Evolutionary conservation across 805 yeast genomes (phyloP), one percentile per base, ranked within the genome.

Genomic region (Cyberlindnera euphorbiae): DNA sequence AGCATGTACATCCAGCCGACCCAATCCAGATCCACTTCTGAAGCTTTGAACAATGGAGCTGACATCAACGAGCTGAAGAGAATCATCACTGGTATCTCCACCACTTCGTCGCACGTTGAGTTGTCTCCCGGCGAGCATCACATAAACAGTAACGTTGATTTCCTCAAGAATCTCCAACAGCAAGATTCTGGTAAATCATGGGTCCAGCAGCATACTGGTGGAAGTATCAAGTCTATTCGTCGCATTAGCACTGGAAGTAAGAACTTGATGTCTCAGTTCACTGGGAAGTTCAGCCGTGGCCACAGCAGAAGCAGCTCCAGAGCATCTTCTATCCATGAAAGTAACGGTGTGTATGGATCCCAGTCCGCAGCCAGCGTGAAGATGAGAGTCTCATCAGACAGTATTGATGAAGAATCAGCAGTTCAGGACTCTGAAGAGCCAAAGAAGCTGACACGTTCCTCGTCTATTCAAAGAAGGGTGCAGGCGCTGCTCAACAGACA

Each of bases 81-180:
- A 25, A 58, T 63, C 26, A 52, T 61, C 16, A 52, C 55, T 6
- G 60, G 52, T 0, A 19, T 47, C 19, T 49, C 56, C 9, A 22
- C 38, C 6, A 41, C 44, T 21, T 30, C 45, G 3, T 37, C 43
- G 5, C 26, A 39, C 4, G 44, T 42, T 8, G 55, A 50, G 21
- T 32, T 47, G 17, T 49, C 56, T 32, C 55, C 52, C 15, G 52
- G 51, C 13, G 54, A 44, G 31, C 44, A 47, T 35, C 53, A 52
- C 21, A 52, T 52, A 31, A 56, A 59, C 41, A 62, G 61, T 36
- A 65, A 61, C 25, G 56, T 66, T 17, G 71, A 62, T 22, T 67
- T 64, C 42, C 37, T 67, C 24, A 62, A 58, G 33, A 55, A 46
- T 17, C 41, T 66, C 16, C 59, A 66, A 10, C 57, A 56, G 21